Conservation (phyloP, 305 asterid species). For the Vinca major region DNA sequence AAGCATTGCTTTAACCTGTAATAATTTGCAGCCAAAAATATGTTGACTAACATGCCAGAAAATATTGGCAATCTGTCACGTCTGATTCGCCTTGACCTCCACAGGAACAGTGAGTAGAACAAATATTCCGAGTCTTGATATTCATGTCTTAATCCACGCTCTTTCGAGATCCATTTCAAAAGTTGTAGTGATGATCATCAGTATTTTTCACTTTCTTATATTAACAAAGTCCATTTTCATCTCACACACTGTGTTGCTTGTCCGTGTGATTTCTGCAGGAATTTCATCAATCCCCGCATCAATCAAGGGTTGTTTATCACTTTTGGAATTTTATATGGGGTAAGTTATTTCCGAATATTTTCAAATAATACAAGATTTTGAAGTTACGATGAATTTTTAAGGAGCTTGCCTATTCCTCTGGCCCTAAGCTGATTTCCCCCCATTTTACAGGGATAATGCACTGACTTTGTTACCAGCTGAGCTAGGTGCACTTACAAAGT, state of each 20-base stretch:
- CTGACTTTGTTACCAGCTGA: conserved; percentile 67
- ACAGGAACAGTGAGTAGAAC: conserved; percentile 75
- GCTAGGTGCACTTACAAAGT: conserved; percentile 60
- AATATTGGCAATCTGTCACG: conserved; percentile 74
- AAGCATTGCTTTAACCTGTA: conserved; percentile 14
- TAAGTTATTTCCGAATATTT: conserved; percentile 23
- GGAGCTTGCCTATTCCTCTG: neutral
- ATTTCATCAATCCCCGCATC: conserved; percentile 79
- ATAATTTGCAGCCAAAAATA: conserved; percentile 58
- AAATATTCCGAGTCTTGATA: conserved; percentile 14
- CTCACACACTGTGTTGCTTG: conserved; percentile 14
- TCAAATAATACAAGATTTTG: conserved; percentile 9
- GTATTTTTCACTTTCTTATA: conserved; percentile 13
- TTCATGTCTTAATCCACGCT: neutral
- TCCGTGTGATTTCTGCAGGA: conserved; percentile 44
- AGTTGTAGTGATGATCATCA: conserved; percentile 1
- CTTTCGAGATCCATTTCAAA: conserved; percentile 5
- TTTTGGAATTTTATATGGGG: conserved; percentile 90
- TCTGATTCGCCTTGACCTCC: conserved; percentile 77
- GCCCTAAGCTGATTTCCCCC: conserved; percentile 16
- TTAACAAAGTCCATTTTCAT: conserved; percentile 9
- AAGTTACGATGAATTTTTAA: conserved; percentile 2
- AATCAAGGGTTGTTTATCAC: conserved; percentile 71
- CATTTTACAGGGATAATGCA: conserved; percentile 51
- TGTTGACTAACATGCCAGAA: conserved; percentile 63